Base-by-base conservation (phyloP, 495 filamentous ascomycete genomes). In the Lasiosphaeris hirsuta region DNA sequence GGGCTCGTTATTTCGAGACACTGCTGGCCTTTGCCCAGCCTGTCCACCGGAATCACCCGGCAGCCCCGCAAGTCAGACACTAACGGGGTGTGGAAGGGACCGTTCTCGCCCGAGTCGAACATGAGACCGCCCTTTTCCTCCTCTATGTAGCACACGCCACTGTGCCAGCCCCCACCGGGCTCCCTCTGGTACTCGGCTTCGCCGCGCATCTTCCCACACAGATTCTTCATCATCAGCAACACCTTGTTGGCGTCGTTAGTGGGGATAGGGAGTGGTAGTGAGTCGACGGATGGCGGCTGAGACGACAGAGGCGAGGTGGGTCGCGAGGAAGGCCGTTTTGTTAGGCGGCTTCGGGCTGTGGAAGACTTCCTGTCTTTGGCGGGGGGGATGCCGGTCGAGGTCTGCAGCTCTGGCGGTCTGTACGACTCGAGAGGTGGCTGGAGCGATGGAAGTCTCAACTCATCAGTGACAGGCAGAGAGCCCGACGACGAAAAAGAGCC, bases 21-120 rank as follows among this genome's bases (percentile, higher is more conserved):
- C n/a, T 83, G 85, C 10, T 76, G 79, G 49, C 82, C 81, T 44
- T 84, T 75, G 56, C 89, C 89, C 3, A 77, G 67, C 45, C 82
- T 79, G 39, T 84, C 85, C 56, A 84, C 71, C 9, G 88, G 86
- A 51, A 82, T 81, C 19, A 97, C 90, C 50, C 84, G 85, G 65
- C 94, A 98, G 17, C 92, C 91, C 59, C 92, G 82, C 17, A 98
- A 80, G 65, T 96, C 92, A 15, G 89, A 81, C 4, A 98, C 82
- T 7, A 86, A 68, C 11, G 76, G 65, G 14, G 73, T 69, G 55
- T 78, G 78, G 47, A 81, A 76, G 33, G 73, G 69, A 10, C 75
- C 74, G 54, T 63, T 74, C 62, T 82, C 73, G 55, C 76, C 73
- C 47, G 78, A 75, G 62, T 87, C 86, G 56, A 84, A 83, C 67